Evolutionary conservation across 2,329 filamentous ascomycete genomes (phyloP).

Genomic region (Eutypella sp.): DNA sequence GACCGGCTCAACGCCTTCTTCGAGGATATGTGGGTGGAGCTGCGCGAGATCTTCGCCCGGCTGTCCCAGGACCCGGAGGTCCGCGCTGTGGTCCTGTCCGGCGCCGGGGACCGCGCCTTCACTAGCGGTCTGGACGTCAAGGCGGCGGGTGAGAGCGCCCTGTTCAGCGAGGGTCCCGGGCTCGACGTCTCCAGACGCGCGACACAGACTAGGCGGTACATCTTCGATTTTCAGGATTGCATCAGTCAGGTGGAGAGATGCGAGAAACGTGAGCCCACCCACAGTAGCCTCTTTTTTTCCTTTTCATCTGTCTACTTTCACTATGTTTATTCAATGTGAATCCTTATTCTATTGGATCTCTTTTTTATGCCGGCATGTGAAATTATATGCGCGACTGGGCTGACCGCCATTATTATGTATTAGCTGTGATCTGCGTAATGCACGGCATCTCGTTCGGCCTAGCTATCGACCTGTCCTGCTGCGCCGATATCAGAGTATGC

Average conservation of each 20-base stretch:
- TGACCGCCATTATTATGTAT: conserved; percentile 4
- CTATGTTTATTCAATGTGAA: too few species aligned
- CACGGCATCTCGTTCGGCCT: conserved; percentile 76
- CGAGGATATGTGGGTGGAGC: conserved; percentile 80
- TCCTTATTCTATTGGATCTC: too few species aligned
- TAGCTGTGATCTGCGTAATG: conserved; percentile 75
- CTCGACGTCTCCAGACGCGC: conserved; percentile 62
- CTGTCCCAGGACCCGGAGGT: conserved; percentile 69
- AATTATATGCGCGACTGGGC: too few species aligned
- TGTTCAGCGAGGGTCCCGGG: conserved; percentile 31
- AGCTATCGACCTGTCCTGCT: conserved; percentile 67
- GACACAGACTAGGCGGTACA: conserved; percentile 57
- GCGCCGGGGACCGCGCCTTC: conserved; percentile 78
- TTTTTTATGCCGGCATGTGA: too few species aligned
- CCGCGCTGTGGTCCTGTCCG: conserved; percentile 73
- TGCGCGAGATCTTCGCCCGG: conserved; percentile 64
- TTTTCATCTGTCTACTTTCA: too few species aligned
- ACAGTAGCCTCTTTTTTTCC: too few species aligned
- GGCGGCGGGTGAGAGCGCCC: conserved; percentile 53
- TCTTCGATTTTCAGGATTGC: conserved; percentile 75
- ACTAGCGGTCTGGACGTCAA: conserved; percentile 81
- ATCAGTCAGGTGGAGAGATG: conserved; percentile 76
- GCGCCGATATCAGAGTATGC: conserved; percentile 66
- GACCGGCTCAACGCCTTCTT: conserved; percentile 85
- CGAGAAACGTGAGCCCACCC: conserved; percentile 65